phyloP scores from a whole-genome alignment of 371 early-diverging fungal species.

The Apophysomyces trapeziformis region DNA sequence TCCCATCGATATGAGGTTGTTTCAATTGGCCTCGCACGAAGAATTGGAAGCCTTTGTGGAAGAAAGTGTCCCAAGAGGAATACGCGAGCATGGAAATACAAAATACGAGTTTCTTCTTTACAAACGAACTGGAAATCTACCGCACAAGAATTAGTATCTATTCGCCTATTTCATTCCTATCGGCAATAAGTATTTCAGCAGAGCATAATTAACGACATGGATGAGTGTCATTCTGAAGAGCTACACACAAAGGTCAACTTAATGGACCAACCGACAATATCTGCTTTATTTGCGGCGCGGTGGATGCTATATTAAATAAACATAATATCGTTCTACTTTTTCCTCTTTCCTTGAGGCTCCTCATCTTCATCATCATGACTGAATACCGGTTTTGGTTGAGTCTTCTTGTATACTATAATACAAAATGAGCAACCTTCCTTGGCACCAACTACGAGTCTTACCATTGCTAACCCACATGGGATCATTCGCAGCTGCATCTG shows the following conservation, averaged over 20 bases:
- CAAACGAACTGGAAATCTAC: too few relatives aligned
- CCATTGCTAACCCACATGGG: slow-evolving; percentile 86
- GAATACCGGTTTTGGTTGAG: slow-evolving; percentile 83
- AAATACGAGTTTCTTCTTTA: slow-evolving; percentile 53
- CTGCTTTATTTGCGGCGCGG: too few relatives aligned
- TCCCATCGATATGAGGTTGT: slow-evolving; percentile 37
- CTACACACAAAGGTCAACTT: neutral
- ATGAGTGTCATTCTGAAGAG: too few relatives aligned
- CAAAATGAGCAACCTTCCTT: neutral
- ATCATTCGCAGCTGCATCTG: slow-evolving; percentile 79
- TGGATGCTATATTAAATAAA: too few relatives aligned
- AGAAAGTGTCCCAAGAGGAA: slow-evolving; percentile 43
- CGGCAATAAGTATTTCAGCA: too few relatives aligned
- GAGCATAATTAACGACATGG: too few relatives aligned
- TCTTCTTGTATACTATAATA: slow-evolving; percentile 76
- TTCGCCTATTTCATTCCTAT: too few relatives aligned
- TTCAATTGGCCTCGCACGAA: slow-evolving; percentile 33
- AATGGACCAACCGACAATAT: too few relatives aligned
- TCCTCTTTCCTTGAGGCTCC: slow-evolving; percentile 28
- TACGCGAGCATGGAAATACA: slow-evolving; percentile 41
- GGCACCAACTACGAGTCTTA: slow-evolving; percentile 21
- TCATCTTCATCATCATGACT: slow-evolving; percentile 68
- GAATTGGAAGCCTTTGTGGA: slow-evolving; percentile 48
- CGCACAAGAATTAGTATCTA: too few relatives aligned
- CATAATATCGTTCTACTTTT: neutral